These are phyloP conservation scores for Colletotrichum melonis DNA, from an alignment of 2,329 filamentous ascomycete genomes.

Conservation along the genomic window DNA sequence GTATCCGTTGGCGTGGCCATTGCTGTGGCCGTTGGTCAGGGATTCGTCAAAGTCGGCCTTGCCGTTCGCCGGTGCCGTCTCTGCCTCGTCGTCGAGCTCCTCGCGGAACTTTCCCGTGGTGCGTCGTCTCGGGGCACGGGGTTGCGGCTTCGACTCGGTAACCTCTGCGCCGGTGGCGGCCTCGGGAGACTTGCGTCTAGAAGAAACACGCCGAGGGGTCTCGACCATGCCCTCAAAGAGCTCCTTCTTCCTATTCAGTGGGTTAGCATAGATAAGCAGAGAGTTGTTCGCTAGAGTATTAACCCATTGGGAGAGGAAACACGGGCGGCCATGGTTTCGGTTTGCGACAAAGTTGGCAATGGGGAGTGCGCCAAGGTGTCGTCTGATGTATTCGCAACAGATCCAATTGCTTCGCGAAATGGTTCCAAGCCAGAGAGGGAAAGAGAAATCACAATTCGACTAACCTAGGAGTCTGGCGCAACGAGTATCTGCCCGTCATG, in stretches of 20 bases:
- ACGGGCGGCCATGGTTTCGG: not conserved
- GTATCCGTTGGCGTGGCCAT: constrained; percentile 44
- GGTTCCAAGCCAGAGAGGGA: not conserved
- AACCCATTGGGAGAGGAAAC: not conserved
- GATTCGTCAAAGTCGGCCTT: constrained; percentile 5
- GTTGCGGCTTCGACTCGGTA: constrained; percentile 32
- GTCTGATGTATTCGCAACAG: not conserved
- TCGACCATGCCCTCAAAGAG: constrained; percentile 72
- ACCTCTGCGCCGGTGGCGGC: constrained; percentile 25
- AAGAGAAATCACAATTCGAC: constrained; percentile 17
- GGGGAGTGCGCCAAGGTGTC: not conserved
- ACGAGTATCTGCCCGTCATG: constrained; percentile 52
- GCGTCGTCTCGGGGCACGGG: constrained; percentile 56
- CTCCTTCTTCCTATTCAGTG: constrained; percentile 64
- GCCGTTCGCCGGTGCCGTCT: constrained; percentile 44
- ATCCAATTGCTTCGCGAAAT: constrained; percentile 23
- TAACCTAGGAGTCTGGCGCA: constrained; percentile 52
- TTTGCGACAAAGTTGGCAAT: not conserved
- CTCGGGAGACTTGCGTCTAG: constrained; percentile 61
- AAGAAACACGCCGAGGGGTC: constrained; percentile 60
- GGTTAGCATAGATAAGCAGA: constrained; percentile 5
- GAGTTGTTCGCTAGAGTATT: not conserved
- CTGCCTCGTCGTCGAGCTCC: constrained; percentile 55
- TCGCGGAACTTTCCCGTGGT: constrained; percentile 61
- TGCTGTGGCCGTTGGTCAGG: constrained; percentile 37